These are phyloP conservation scores for Aspergillus tubingensis DNA, from an alignment of 2,329 filamentous ascomycete species.

Conservation along the genomic window DNA sequence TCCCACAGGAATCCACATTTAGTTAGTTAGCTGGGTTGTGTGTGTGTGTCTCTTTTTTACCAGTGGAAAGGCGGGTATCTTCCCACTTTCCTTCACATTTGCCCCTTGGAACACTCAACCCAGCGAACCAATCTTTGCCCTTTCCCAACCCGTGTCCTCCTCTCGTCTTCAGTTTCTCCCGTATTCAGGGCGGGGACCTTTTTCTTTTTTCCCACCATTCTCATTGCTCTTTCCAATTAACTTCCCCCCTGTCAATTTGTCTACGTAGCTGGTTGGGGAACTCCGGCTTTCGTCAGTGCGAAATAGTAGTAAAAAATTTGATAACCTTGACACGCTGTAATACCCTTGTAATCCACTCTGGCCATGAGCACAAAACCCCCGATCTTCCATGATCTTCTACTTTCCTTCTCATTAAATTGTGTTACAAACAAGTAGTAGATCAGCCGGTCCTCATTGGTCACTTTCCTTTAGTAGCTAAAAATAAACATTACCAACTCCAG, in stretches of 20 bases:
- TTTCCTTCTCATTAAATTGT: conserved; percentile 23
- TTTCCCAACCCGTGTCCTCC: background rate
- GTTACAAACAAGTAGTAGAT: conserved; percentile 27
- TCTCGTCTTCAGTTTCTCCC: background rate
- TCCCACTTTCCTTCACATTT: background rate
- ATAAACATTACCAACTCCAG: conserved; percentile 19
- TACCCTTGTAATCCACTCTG: conserved; percentile 13
- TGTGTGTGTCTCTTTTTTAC: too few relatives aligned
- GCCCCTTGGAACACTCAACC: background rate
- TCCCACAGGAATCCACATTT: background rate
- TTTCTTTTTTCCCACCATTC: background rate
- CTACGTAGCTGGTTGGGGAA: background rate
- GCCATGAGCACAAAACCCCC: conserved; percentile 2
- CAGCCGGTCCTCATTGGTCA: conserved; percentile 21
- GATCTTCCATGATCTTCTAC: conserved; percentile 22
- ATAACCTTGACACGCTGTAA: background rate
- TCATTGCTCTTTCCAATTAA: background rate
- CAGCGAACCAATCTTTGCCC: background rate
- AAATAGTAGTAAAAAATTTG: background rate
- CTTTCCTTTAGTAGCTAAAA: conserved; percentile 18
- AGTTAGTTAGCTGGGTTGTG: too few relatives aligned
- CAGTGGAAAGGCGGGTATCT: background rate
- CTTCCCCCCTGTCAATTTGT: background rate
- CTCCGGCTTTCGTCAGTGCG: background rate
- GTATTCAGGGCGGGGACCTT: background rate